phyloP scores from a whole-genome alignment of 2,329 filamentous ascomycete genomes.

The Penicillium sp. region DNA sequence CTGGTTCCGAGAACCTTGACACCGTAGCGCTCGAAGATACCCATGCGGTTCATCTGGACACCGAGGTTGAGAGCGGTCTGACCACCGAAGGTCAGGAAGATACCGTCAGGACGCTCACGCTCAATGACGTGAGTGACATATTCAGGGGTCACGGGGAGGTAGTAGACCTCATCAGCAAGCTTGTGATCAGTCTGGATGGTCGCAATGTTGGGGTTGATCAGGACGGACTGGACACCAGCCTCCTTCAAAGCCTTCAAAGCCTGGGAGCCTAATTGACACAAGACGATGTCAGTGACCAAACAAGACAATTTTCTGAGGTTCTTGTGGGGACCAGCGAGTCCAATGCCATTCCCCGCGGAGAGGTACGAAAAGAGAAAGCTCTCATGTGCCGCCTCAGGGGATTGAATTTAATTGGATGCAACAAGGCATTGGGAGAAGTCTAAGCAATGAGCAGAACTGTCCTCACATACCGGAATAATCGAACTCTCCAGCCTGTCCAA shows the following conservation, averaged over 20 bases:
- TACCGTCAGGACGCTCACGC: conserved; percentile 91
- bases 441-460: neutral
- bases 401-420: neutral
- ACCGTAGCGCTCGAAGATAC: conserved; percentile 90
- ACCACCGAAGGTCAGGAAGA: conserved; percentile 95
- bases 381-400: neutral
- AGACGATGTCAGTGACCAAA: conserved; percentile 21
- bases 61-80: conserved; percentile 96
- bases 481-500: conserved; percentile 97
- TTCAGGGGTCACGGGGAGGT: conserved; percentile 94
- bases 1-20: conserved; percentile 96
- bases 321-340: neutral
- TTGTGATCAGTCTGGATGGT: conserved; percentile 97
- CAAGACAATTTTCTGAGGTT: neutral
- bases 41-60: conserved; percentile 95
- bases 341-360: conserved; percentile 10
- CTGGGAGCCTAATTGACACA: conserved; percentile 69
- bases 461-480: conserved; percentile 82
- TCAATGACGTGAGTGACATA: conserved; percentile 98
- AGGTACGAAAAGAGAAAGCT: conserved; percentile 2
- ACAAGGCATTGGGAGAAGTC: neutral
- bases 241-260: conserved; percentile 96
- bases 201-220: conserved; percentile 97
- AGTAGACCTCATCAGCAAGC: conserved; percentile 96
- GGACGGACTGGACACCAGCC: conserved; percentile 83